A percentile compares a stretch with the other conserved stretches of the same genome.
Evolutionary conservation across 768 basidiomycete genomes (phyloP).

Genomic region (Harrya chromipes): DNA sequence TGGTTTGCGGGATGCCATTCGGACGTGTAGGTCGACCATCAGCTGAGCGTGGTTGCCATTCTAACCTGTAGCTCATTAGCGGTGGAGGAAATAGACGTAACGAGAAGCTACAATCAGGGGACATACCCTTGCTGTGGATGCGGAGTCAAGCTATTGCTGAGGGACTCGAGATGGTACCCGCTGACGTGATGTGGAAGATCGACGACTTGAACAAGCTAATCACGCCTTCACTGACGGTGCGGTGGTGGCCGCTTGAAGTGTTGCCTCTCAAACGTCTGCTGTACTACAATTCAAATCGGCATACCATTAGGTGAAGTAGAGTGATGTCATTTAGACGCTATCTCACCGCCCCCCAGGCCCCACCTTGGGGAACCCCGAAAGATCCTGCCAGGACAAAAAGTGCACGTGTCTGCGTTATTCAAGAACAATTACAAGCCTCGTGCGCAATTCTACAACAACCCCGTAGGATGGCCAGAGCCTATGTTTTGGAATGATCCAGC

Average conservation of each 20-base stretch:
- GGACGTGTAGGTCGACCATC: constrained; percentile 33
- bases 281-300: constrained; percentile 26
- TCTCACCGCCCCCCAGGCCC: constrained; percentile 20
- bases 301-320: constrained; percentile 17
- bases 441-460: constrained; percentile 21
- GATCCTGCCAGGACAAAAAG: constrained; percentile 29
- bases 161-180: constrained; percentile 21
- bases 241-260: constrained; percentile 26
- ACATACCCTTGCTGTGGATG: constrained; percentile 32
- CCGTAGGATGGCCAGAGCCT: constrained; percentile 25
- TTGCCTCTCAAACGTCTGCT: constrained; percentile 25
- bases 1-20: constrained; percentile 43
- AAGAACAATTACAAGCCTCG: constrained; percentile 28
- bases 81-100: constrained; percentile 30
- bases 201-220: constrained; percentile 25
- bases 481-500: constrained; percentile 30
- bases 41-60: background rate
- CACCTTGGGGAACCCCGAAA: constrained; percentile 25
- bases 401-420: constrained; percentile 32
- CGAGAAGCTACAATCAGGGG: constrained; percentile 26
- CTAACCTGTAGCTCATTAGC: constrained; percentile 11
- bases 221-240: constrained; percentile 10
- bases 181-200: constrained; percentile 28
- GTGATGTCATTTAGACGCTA: background rate
- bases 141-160: constrained; percentile 28